Evolutionary conservation across 2,329 filamentous ascomycete species (phyloP).

Genomic region (Xylariaceae sp.): DNA sequence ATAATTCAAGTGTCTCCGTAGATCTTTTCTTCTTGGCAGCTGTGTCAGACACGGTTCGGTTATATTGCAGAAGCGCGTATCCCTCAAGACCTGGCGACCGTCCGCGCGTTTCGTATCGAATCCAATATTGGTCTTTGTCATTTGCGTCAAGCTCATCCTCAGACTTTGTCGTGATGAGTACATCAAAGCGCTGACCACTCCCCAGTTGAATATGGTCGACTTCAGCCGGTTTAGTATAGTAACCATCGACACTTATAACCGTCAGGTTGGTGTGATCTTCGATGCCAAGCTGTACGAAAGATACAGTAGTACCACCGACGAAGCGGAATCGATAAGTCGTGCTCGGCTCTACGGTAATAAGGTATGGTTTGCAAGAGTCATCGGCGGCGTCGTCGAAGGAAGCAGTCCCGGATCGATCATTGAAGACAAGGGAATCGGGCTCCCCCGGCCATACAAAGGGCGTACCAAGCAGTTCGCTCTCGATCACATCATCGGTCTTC

Average conservation of each 20-base stretch:
- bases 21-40: constrained; percentile 5
- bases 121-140: constrained; percentile 37
- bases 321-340: constrained; percentile 59
- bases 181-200: constrained; percentile 56
- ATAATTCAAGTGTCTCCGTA: too few species aligned
- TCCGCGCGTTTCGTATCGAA: constrained; percentile 47
- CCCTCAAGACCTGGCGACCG: constrained; percentile 41
- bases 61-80: constrained; percentile 47
- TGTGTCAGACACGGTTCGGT: constrained; percentile 15
- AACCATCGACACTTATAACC: constrained; percentile 56
- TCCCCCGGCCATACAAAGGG: constrained; percentile 58
- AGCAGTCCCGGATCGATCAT: constrained; percentile 45
- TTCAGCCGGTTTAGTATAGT: constrained; percentile 45
- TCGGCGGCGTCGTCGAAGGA: constrained; percentile 34
- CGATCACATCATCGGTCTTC: constrained; percentile 47
- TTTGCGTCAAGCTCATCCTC: constrained; percentile 37
- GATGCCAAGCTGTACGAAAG: constrained; percentile 49
- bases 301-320: constrained; percentile 52
- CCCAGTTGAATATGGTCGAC: constrained; percentile 50
- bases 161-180: constrained; percentile 50
- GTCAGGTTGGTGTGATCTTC: constrained; percentile 51
- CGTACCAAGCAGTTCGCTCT: constrained; percentile 41
- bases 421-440: constrained; percentile 51
- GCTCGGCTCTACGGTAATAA: constrained; percentile 54
- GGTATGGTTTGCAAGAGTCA: constrained; percentile 39